Evolutionary conservation across 1,139 yeast genomes (phyloP).

Genomic region (Suhomyces wounanorum): DNA sequence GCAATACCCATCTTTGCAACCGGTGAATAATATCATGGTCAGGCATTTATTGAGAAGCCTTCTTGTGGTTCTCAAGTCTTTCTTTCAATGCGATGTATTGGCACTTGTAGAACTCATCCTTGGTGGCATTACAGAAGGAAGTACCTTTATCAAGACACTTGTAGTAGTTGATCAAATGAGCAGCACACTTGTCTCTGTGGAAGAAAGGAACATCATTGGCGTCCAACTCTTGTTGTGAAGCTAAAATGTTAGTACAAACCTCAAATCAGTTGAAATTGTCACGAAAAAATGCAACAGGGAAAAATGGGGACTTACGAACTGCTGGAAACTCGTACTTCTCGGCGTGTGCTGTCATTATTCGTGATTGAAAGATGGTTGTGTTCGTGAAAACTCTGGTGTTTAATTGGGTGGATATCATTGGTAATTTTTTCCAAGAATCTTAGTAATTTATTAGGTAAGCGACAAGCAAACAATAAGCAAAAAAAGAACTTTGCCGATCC

Average conservation of each 20-base stretch:
- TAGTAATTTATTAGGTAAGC: slow-evolving; percentile 7
- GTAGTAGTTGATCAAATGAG: slow-evolving; percentile 47
- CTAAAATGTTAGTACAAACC: slow-evolving; percentile 18
- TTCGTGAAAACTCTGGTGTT: background rate
- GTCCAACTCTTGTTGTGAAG: slow-evolving; percentile 46
- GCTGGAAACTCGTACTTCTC: slow-evolving; percentile 21
- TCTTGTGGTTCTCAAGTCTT: slow-evolving; percentile 36
- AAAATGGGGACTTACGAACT: slow-evolving; percentile 18
- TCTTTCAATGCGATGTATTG: slow-evolving; percentile 48
- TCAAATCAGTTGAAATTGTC: background rate
- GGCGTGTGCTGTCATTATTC: slow-evolving; percentile 18
- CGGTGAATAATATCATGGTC: background rate
- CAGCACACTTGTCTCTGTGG: slow-evolving; percentile 51
- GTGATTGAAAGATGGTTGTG: background rate
- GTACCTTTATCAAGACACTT: slow-evolving; percentile 51
- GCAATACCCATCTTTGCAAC: background rate
- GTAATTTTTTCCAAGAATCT: slow-evolving; percentile 10
- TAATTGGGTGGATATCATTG: slow-evolving; percentile 13
- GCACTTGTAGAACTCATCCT: slow-evolving; percentile 51
- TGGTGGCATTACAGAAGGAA: slow-evolving; percentile 43
- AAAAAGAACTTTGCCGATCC: slow-evolving; percentile 43
- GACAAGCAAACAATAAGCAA: rapidly evolving
- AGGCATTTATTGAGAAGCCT: slow-evolving; percentile 11
- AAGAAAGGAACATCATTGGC: slow-evolving; percentile 47
- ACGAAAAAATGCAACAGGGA: background rate